These are phyloP conservation scores for Sporopachydermia lactativora DNA, from an alignment of 805 yeast species.

Conservation along the genomic window DNA sequence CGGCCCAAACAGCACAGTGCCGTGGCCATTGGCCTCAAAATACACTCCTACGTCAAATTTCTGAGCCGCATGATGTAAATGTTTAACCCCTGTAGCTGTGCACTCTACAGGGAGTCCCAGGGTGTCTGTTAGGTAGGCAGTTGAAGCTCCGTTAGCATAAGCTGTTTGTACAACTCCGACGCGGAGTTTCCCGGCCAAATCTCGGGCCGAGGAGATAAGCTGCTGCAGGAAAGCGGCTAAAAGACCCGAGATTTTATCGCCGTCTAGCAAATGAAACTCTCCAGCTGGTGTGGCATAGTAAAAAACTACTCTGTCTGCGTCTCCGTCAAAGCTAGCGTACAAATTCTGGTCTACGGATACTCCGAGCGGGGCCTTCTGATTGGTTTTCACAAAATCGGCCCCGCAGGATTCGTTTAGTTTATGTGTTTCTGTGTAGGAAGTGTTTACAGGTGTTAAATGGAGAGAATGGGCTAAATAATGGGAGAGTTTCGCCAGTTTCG, in stretches of 20 bases:
- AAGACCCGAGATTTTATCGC: conserved; percentile 84
- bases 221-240: conserved; percentile 55
- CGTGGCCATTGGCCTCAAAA: conserved; percentile 99
- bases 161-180: conserved; percentile 95
- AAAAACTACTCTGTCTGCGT: conserved; percentile 88
- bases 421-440: conserved; percentile 35
- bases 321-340: conserved; percentile 88
- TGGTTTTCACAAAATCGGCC: conserved; percentile 90
- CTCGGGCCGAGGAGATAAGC: conserved; percentile 31
- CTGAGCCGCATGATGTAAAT: conserved; percentile 83
- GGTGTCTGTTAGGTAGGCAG: conserved; percentile 45
- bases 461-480: conserved; percentile 25
- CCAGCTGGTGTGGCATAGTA: conserved; percentile 26
- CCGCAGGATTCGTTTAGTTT: conserved; percentile 73
- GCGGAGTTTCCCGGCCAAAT: conserved; percentile 21
- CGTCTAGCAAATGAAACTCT: conserved; percentile 45
- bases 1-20: conserved; percentile 76
- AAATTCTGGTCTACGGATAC: conserved; percentile 33
- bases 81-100: conserved; percentile 94
- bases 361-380: conserved; percentile 62
- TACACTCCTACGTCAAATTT: conserved; percentile 84
- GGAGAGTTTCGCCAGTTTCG: conserved; percentile 41
- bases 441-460: conserved; percentile 35
- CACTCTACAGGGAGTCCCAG: conserved; percentile 69
- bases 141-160: conserved; percentile 90